phyloP scores from a whole-genome alignment of 768 basidiomycete genomes.

The Mycena belliarum region DNA sequence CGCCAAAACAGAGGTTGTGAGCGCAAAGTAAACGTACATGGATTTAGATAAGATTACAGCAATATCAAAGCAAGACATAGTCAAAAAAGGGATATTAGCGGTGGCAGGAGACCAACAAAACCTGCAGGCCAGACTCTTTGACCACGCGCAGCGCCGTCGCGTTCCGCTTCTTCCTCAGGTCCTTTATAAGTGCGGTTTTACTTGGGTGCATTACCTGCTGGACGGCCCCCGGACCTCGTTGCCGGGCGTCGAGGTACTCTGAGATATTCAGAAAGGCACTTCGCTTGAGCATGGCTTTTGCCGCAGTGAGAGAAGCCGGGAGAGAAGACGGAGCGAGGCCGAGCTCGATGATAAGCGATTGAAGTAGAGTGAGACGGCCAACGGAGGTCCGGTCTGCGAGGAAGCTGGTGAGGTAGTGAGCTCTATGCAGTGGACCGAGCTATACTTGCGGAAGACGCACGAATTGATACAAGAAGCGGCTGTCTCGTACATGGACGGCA shows the following conservation, averaged over 20 bases:
- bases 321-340: slow-evolving; percentile 55
- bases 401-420: slow-evolving; percentile 38
- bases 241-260: slow-evolving; percentile 70
- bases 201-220: slow-evolving; percentile 62
- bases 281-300: slow-evolving; percentile 66
- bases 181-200: slow-evolving; percentile 60
- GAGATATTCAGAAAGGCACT: slow-evolving; percentile 70
- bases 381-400: slow-evolving; percentile 48
- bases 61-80: background rate
- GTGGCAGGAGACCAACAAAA: slow-evolving; percentile 58
- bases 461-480: slow-evolving; percentile 61
- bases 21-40: background rate
- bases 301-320: slow-evolving; percentile 63
- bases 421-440: background rate
- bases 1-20: too few relatives aligned
- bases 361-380: slow-evolving; percentile 62
- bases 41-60: background rate
- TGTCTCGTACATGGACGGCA: slow-evolving; percentile 50
- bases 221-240: slow-evolving; percentile 62
- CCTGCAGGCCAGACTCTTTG: slow-evolving; percentile 62
- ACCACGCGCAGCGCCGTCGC: slow-evolving; percentile 54
- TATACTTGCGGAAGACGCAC: slow-evolving; percentile 45
- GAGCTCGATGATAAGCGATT: slow-evolving; percentile 77
- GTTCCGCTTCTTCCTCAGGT: slow-evolving; percentile 52
- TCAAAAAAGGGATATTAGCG: background rate